Evolutionary conservation across 2,329 filamentous ascomycete species (phyloP).

Genomic region (Westerdykella aurantiaca): DNA sequence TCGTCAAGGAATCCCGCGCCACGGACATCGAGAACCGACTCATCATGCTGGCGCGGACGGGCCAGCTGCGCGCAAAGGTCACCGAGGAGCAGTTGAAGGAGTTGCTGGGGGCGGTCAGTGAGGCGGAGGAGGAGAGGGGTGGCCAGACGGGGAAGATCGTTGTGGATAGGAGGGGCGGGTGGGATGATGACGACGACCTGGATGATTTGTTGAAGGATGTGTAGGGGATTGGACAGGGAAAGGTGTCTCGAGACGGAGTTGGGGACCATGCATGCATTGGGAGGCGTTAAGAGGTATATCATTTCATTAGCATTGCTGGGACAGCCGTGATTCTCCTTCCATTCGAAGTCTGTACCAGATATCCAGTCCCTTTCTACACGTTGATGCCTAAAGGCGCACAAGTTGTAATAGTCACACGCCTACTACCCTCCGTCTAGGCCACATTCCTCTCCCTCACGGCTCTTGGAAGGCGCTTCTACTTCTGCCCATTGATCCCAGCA

Average conservation of each 20-base stretch:
- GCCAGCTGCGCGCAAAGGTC: conserved; percentile 81
- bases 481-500: too few relatives aligned
- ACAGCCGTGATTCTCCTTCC: not conserved
- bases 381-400: not conserved
- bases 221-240: conserved; percentile 6
- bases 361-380: conserved; percentile 1
- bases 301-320: not conserved
- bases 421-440: conserved; percentile 2
- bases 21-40: conserved; percentile 86
- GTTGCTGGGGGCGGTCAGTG: conserved; percentile 75
- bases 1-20: conserved; percentile 90
- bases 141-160: conserved; percentile 76
- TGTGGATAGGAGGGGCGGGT: conserved; percentile 67
- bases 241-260: not conserved
- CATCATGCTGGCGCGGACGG: conserved; percentile 82
- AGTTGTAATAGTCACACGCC: not conserved
- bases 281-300: conserved; percentile 10
- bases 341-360: not conserved
- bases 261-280: conserved; percentile 2
- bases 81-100: conserved; percentile 93
- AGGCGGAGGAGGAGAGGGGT: conserved; percentile 53
- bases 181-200: conserved; percentile 76
- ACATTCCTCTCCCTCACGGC: conserved; percentile 2
- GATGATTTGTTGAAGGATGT: conserved; percentile 45
- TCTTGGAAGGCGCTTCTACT: too few relatives aligned